Conservation (phyloP, 108 stramenopile species). For the Epithemia pelagica region DNA sequence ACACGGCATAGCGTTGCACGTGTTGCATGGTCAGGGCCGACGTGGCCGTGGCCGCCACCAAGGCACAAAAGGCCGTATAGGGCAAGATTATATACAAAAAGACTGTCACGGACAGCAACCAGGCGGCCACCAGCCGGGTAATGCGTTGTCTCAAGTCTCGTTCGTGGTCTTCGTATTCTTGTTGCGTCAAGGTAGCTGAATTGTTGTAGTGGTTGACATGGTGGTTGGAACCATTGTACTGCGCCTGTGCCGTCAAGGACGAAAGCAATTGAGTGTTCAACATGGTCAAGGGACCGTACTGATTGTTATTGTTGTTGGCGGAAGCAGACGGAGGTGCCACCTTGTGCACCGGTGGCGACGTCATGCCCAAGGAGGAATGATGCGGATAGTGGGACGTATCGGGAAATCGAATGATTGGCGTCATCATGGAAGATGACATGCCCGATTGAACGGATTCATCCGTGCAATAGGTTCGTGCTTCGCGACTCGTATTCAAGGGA, state of each 20-base stretch:
- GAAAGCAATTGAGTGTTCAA: too few relatives aligned
- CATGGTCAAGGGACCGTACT: too few relatives aligned
- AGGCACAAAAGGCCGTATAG: neutral
- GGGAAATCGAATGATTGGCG: neutral
- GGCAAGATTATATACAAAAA: conserved; percentile 1
- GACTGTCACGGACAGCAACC: neutral
- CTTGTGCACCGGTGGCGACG: neutral
- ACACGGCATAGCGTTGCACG: neutral
- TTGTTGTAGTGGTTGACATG: neutral
- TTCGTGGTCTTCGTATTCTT: neutral
- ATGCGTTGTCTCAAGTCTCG: neutral
- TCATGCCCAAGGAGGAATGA: too few relatives aligned
- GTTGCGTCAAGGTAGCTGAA: too few relatives aligned
- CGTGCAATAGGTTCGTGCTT: neutral
- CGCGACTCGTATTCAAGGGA: too few relatives aligned
- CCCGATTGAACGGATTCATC: neutral
- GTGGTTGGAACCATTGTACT: too few relatives aligned
- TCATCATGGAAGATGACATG: neutral
- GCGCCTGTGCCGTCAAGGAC: too few relatives aligned
- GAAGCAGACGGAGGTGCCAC: neutral
- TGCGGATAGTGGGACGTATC: too few relatives aligned
- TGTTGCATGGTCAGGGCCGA: neutral
- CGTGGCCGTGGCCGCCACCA: neutral
- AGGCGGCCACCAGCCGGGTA: neutral
- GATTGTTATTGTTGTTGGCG: neutral